A percentile compares a stretch with the other conserved stretches of the same genome.
Evolutionary conservation across 1,284 basidiomycete genomes (phyloP).

Genomic region (Entoloma clypeatum): DNA sequence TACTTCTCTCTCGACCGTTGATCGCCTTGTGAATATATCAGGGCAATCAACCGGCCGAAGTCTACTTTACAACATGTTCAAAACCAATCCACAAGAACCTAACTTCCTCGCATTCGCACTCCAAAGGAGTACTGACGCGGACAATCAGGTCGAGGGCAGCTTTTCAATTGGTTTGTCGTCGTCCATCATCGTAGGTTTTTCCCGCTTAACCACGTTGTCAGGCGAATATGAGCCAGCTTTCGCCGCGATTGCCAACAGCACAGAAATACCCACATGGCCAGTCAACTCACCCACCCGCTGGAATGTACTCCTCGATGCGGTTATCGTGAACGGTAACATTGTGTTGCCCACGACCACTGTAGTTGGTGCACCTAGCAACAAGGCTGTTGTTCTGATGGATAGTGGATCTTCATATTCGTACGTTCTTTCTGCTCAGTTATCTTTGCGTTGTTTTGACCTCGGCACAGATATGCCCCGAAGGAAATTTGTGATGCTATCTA

Average conservation of each 20-base stretch:
- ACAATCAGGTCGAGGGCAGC: constrained; percentile 54
- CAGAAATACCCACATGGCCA: constrained; percentile 69
- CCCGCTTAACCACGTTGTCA: constrained; percentile 22
- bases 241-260: constrained; percentile 47
- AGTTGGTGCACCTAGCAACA: constrained; percentile 54
- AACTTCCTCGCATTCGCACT: constrained; percentile 78
- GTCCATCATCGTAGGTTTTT: neutral
- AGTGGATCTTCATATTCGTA: constrained; percentile 78
- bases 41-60: constrained; percentile 58
- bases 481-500: constrained; percentile 67
- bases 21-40: constrained; percentile 53
- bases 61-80: constrained; percentile 71
- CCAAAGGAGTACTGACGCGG: constrained; percentile 49
- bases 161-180: constrained; percentile 60
- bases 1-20: constrained; percentile 66
- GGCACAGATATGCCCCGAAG: constrained; percentile 56
- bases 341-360: constrained; percentile 52
- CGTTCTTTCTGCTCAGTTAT: constrained; percentile 24
- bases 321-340: constrained; percentile 53
- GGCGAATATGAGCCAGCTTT: constrained; percentile 67
- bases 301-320: constrained; percentile 69
- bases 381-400: constrained; percentile 70
- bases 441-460: constrained; percentile 10
- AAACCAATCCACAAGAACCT: constrained; percentile 59
- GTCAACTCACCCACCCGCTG: constrained; percentile 57